Percentiles rank a stretch among this genome's conserved stretches.
phyloP scores from a whole-genome alignment of 768 basidiomycete genomes.

The Albatrellus ellisii region DNA sequence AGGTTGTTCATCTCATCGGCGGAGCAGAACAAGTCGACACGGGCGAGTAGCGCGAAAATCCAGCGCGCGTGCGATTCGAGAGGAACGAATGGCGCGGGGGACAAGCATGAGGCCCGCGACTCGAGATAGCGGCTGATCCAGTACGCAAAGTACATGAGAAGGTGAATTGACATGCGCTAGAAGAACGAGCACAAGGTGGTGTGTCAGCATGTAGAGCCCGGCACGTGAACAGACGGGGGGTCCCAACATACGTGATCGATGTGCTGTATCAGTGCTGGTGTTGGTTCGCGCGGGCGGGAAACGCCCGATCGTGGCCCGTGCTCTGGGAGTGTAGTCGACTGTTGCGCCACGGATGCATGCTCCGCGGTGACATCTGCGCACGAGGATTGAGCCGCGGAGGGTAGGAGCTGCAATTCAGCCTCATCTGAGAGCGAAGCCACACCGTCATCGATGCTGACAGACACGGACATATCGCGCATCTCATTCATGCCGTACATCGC shows the following conservation, averaged over 20 bases:
- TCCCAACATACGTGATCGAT: slow-evolving; percentile 61
- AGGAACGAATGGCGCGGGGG: slow-evolving; percentile 20
- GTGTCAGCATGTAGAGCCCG: too few relatives aligned
- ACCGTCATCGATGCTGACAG: background rate
- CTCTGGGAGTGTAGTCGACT: background rate
- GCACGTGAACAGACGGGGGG: too few relatives aligned
- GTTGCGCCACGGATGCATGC: too few relatives aligned
- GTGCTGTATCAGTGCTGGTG: slow-evolving; percentile 13
- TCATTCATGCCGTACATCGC: background rate
- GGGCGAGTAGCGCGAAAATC: slow-evolving; percentile 65
- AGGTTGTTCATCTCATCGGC: slow-evolving; percentile 70
- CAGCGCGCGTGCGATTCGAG: slow-evolving; percentile 55
- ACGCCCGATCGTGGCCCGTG: background rate
- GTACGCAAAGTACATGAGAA: slow-evolving; percentile 74
- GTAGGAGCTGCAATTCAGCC: too few relatives aligned
- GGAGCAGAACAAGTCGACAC: slow-evolving; percentile 54
- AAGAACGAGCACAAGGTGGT: slow-evolving; percentile 5
- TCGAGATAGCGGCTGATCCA: slow-evolving; percentile 62
- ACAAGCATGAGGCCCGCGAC: slow-evolving; percentile 12
- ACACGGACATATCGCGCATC: background rate
- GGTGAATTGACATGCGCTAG: slow-evolving; percentile 57
- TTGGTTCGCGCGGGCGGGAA: background rate
- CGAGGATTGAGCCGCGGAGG: too few relatives aligned
- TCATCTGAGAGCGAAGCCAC: background rate
- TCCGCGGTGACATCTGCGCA: too few relatives aligned